Base-by-base conservation (phyloP, 2,329 filamentous ascomycete genomes). In the Diatrype stigma region DNA sequence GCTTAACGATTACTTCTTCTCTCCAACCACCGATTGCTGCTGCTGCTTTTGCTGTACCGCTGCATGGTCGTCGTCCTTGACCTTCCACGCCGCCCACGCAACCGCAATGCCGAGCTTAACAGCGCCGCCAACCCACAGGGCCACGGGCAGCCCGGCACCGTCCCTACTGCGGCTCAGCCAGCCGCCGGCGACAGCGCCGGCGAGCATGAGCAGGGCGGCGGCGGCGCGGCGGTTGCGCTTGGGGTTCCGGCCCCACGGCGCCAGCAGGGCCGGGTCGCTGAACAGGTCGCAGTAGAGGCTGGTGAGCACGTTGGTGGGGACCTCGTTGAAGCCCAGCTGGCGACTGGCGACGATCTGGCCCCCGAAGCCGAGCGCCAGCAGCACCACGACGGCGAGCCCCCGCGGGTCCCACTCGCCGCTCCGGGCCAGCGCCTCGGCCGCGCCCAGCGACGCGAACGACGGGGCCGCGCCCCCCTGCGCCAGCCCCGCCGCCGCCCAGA, bases 221-320 rank as follows among this genome's bases (percentile, higher is more conserved):
- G 64, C 59, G 21, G 75, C 64, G 8, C 79, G 64, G 8, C 79
- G 67, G 63, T 81, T 76, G 35, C 79, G 65, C 64, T 79, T 77
- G 16, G 70, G 67, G 54, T 81, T 81, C 12, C 73, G 67, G 42
- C 54, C 56, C 17, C 60, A 54, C 28, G 54, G 57, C 2, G 71
- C 67, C n/a, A 79, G 68, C 12, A 80, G 62, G 35, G 72, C 66
- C 3, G 73, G 73, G 59, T 82, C 79, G 17, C 73, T 75, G 58
- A 78, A 70, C 22, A 81, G 58, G 58, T 81, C 79, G 59, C 74
- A 78, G 59, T 80, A 78, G 37, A 78, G 65, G 50, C 73, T 77
- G n/a, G 79, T 82, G 37, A 81, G 61, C 10, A 82, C 79, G 45
- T 75, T 78, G 1, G 78, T 77, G 1, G 79, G 79, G 42, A 81